phyloP scores from a whole-genome alignment of 208 protist genomes.

The Trypanosomatidae sp. region DNA sequence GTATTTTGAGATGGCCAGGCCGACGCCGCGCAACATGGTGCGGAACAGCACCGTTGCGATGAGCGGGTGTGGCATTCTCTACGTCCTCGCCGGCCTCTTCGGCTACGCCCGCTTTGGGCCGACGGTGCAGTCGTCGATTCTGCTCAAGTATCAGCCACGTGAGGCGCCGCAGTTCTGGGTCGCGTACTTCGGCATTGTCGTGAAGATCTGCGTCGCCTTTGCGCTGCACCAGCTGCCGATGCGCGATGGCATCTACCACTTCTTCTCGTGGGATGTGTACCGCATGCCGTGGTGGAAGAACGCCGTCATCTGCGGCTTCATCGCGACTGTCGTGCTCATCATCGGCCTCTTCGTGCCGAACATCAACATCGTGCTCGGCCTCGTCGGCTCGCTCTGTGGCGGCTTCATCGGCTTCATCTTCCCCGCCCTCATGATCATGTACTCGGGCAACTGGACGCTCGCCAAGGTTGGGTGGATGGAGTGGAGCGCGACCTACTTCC shows the following conservation, averaged over 20 bases:
- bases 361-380: conserved; percentile 73
- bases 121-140: conserved; percentile 43
- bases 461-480: conserved; percentile 32
- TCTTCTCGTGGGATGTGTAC: conserved; percentile 48
- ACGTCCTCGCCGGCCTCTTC: conserved; percentile 72
- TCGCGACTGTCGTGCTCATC: conserved; percentile 37
- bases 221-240: conserved; percentile 56
- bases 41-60: conserved; percentile 37
- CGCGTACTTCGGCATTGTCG: conserved; percentile 56
- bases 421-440: conserved; percentile 66
- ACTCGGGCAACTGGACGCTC: conserved; percentile 43
- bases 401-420: conserved; percentile 81
- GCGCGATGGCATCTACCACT: conserved; percentile 63
- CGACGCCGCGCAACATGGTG: conserved; percentile 42
- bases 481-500: conserved; percentile 46
- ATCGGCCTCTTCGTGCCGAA: conserved; percentile 71
- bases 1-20: conserved; percentile 46
- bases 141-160: conserved; percentile 64
- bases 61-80: conserved; percentile 45
- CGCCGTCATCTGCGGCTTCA: conserved; percentile 30
- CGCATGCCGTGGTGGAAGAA: conserved; percentile 55
- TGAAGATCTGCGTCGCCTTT: conserved; percentile 79
- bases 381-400: conserved; percentile 75
- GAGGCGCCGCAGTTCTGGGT: conserved; percentile 45
- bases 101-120: conserved; percentile 71